phyloP scores from a whole-genome alignment of 768 basidiomycete genomes.

The Psilocybe cubensis region DNA sequence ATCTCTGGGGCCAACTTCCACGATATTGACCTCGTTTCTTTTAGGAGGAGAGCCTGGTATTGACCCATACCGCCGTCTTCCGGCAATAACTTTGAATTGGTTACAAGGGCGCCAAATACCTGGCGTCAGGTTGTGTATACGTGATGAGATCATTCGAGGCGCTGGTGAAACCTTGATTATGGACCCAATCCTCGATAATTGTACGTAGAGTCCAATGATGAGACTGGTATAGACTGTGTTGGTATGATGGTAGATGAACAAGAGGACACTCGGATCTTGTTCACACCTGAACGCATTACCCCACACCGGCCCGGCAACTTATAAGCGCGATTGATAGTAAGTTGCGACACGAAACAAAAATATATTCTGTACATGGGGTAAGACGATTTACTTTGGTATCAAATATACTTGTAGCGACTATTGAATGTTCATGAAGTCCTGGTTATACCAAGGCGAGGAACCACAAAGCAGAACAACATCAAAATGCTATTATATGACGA shows the following conservation, averaged over 20 bases:
- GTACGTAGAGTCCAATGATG: too few relatives aligned
- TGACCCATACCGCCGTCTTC: background rate
- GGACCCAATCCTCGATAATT: too few relatives aligned
- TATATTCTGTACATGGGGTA: background rate
- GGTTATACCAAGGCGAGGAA: background rate
- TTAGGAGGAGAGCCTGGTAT: background rate
- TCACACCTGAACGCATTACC: background rate
- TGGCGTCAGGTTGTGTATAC: background rate
- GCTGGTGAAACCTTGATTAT: too few relatives aligned
- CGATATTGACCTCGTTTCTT: constrained; percentile 54
- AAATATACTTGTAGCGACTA: background rate
- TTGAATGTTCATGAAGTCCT: background rate
- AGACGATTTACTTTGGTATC: background rate
- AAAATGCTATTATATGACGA: too few relatives aligned
- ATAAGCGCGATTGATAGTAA: background rate
- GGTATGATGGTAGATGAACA: too few relatives aligned
- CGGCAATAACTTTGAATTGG: background rate
- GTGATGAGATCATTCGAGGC: background rate
- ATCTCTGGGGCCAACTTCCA: constrained; percentile 92
- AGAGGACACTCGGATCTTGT: background rate
- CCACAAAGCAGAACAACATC: background rate
- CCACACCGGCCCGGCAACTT: background rate
- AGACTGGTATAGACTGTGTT: too few relatives aligned
- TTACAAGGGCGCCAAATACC: background rate
- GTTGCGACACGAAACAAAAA: background rate